Conservation (phyloP, 192 early-diverging fungal species). For the Coemansia aciculifera region DNA sequence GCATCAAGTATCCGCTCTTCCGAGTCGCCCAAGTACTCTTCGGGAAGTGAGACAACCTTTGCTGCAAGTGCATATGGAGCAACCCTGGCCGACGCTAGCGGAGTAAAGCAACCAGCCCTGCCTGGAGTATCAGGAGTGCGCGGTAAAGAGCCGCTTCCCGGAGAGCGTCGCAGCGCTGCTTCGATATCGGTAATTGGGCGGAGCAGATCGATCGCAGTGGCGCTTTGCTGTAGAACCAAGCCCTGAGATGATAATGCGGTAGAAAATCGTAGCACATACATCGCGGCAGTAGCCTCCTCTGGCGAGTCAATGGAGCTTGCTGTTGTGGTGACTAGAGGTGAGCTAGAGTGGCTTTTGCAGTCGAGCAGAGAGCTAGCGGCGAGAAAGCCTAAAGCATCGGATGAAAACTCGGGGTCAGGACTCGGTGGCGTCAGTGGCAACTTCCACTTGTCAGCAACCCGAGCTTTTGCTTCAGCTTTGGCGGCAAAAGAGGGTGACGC, state of each 20-base stretch:
- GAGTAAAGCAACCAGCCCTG: not conserved
- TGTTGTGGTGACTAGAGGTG: not conserved
- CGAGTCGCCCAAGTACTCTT: conserved; percentile 5
- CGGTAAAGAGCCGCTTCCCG: not conserved
- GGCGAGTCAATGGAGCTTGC: not conserved
- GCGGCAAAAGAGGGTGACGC: not conserved
- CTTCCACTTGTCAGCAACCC: conserved; percentile 3
- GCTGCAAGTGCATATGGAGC: conserved; percentile 38
- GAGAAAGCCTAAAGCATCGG: conserved; percentile 19
- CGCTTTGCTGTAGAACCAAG: conserved; percentile 31
- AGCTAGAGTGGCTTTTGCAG: not conserved
- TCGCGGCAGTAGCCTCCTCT: not conserved
- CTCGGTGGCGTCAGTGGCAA: conserved; percentile 33
- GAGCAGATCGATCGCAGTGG: conserved; percentile 7
- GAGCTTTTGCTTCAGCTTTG: not conserved
- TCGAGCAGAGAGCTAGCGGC: conserved; percentile 15
- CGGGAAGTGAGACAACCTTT: conserved; percentile 27
- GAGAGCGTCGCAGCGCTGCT: not conserved
- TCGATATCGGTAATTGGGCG: conserved; percentile 5
- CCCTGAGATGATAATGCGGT: conserved; percentile 4
- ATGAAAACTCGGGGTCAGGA: conserved; percentile 17
- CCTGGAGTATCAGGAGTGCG: not conserved
- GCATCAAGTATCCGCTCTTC: conserved; percentile 30
- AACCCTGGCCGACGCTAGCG: conserved; percentile 13
- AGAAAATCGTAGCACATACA: conserved; percentile 10